Evolutionary conservation across 2,329 filamentous ascomycete genomes (phyloP).

Genomic region (Arthrobotrys musiformis): DNA sequence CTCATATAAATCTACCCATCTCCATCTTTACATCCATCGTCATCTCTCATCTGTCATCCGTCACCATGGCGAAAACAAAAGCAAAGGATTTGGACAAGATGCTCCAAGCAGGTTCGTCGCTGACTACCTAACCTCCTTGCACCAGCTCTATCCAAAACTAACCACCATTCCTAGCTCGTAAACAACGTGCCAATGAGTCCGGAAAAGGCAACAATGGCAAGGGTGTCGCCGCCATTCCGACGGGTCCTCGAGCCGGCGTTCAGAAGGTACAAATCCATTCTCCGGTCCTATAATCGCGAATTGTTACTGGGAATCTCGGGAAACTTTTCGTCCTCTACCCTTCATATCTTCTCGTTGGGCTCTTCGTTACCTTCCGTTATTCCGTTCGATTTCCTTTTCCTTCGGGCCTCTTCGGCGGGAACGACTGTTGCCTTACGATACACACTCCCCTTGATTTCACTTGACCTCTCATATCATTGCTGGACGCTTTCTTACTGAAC

Average conservation of each 20-base stretch:
- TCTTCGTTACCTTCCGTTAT: conserved; percentile 1
- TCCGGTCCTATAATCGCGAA: conserved; percentile 32
- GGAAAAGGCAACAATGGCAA: conserved; percentile 10
- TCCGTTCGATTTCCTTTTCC: conserved; percentile 5
- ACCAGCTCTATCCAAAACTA: not conserved
- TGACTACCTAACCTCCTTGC: not conserved
- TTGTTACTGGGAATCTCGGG: conserved; percentile 10
- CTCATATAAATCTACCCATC: not conserved
- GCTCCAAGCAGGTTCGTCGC: conserved; percentile 36
- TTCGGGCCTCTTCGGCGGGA: conserved; percentile 12
- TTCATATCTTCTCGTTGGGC: conserved; percentile 14
- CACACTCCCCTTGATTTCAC: conserved; percentile 8
- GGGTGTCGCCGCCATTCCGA: conserved; percentile 21
- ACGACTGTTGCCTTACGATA: conserved; percentile 15
- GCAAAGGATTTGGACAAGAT: conserved; percentile 33
- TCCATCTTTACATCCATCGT: not conserved
- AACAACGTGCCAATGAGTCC: conserved; percentile 31
- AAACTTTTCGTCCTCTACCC: conserved; percentile 4
- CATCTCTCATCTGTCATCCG: not conserved
- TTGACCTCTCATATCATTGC: conserved; percentile 6
- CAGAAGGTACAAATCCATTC: conserved; percentile 48
- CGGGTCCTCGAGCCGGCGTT: conserved; percentile 36
- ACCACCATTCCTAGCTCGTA: conserved; percentile 29
- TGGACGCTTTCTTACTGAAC: conserved; percentile 52
- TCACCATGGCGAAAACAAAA: conserved; percentile 35